Base-by-base conservation (phyloP, 2,329 filamentous ascomycete species). In the Pseudopithomyces maydicus region DNA sequence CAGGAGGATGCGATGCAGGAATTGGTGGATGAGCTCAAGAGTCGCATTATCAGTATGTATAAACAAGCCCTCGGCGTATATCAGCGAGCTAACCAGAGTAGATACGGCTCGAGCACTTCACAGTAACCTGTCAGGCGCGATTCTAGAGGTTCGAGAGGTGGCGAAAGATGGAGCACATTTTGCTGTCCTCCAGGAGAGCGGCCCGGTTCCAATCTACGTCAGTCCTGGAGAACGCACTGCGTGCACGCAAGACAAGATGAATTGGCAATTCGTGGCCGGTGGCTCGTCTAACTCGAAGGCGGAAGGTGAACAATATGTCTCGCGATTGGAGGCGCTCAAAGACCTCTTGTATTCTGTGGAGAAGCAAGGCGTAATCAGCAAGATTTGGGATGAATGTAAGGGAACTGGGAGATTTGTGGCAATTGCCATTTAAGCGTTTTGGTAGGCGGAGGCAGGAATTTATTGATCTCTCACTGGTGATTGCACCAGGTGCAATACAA, bases 1-100 rank as follows among this genome's bases (percentile, higher is more conserved):
- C 44, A 36, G 15, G 55, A 61, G 17, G 52, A 50, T 4, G 41
- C 38, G 5, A 41, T 61, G 4, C 44, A 45, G 12, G 56, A 62
- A 3, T n/a, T 64, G 29, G 57, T 54, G n/a, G 48, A 62, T 17
- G 54, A 61, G 43, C 36, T 62, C 52, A 64, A 62, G 52, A 59
- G 48, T 12, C 42, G 35, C 19, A 61, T 59, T 17, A 41, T 62
- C n/a, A 61, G 62, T 62, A 45, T 19, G 55, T 54, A 14, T 10
- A 2, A 7, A 5, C 19, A 8, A 5, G 1, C 10, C 23, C 11
- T 5, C 19, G 0, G 15, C 35, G 3, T n/a, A 19, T 11, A 12
- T 32, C 15, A 20, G 3, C n/a, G n/a, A n/a, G 15, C 29, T 32
- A 11, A 23, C 2, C 1, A 8, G 14, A 8, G 6, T 23, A 64